Base-by-base conservation (phyloP, 768 basidiomycete genomes). In the Podaxis sp. region DNA sequence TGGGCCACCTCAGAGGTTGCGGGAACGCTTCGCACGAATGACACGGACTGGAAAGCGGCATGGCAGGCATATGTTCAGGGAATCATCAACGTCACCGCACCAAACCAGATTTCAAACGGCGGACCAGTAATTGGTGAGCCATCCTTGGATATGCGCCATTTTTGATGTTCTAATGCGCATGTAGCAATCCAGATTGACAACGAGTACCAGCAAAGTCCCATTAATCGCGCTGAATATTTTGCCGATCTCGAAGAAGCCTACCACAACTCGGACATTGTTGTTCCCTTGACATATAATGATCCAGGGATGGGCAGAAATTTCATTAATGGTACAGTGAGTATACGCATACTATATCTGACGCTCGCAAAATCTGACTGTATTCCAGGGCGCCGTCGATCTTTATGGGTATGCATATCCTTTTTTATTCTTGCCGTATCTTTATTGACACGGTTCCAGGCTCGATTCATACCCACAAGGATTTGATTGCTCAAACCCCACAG, bases 381-480 rank as follows among this genome's bases (percentile, higher is more conserved):
- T 48, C 42, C 12, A 86, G 84, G 90, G 90, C 9, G 84, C 89
- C 12, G 90, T 89, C 4, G 90, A 93, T 71, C 82, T 90, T 36
- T 88, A 90, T 67, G 90, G 90, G 87, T 87, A 75, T 57, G 69
- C 61, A 15, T 39, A 4, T 11, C 36, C 17, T 56, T 59, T 33
- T 1, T 8, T 24, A 30, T 39, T 2, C 13, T n/a, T 12, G 49
- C 4, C 13, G 30, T 24, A 12, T 5, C 22, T 46, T 57, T 63
- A 54, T 65, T 24, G 30, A 33, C 61, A 52, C 1, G 33, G 44
- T 30, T 63, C 40, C 57, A 84, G 84, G 15, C 68, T 87, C 63
- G 92, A 92, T 68, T 81, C 84, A 0, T 93, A 93, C 64, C 90
- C 90, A 0, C 90, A 93, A 77, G 78, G 82, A 0, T 93, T 92